Base-by-base conservation (phyloP, 768 basidiomycete species). In the Hygrophoropsis aurantiaca region DNA sequence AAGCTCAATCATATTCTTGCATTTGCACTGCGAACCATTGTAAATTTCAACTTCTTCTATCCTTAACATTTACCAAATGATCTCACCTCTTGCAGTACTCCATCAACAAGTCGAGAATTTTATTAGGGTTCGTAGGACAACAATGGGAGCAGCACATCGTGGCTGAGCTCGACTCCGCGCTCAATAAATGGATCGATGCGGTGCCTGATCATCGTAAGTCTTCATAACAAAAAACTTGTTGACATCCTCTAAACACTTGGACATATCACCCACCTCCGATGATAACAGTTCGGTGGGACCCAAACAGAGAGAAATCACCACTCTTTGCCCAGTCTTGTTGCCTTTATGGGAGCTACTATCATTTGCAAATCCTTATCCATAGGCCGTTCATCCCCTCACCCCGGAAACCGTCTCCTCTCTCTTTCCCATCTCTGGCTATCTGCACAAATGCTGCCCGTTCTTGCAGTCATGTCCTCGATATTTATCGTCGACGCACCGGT, bases 391-490 rank as follows among this genome's bases (percentile, higher is more conserved):
- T 93, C 47, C 86, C 87, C 0, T 78, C 78, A 0, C 78, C 81
- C 3, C 68, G 74, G 37, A 81, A 81, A 46, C 74, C 73, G 0
- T 67, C 72, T 0, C 60, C 66, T 2, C 57, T 79, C 27, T 69
- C 73, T 1, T 78, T 83, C 56, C 82, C 69, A 58, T 84, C 89
- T 0, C 71, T 92, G 25, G 87, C 87, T 0, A 91, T 93, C 44
- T 92, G 90, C 62, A 82, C 85, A n/a, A 92, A 91, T 50, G 83
- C 91, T 0, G 87, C 91, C 2, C 74, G 88, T 7, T 88, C 87
- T 1, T 84, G 79, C 49, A 79, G 78, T 32, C 87, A 85, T 58
- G 76, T 93, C 23, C 62, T 87, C 16, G 87, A 90, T 53, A 67
- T 79, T 2, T 74, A 79, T 42, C 66, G 74, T 40, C 67, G 59